Base-by-base conservation (phyloP, 495 filamentous ascomycete species). In the Annulohypoxylon nitens region DNA sequence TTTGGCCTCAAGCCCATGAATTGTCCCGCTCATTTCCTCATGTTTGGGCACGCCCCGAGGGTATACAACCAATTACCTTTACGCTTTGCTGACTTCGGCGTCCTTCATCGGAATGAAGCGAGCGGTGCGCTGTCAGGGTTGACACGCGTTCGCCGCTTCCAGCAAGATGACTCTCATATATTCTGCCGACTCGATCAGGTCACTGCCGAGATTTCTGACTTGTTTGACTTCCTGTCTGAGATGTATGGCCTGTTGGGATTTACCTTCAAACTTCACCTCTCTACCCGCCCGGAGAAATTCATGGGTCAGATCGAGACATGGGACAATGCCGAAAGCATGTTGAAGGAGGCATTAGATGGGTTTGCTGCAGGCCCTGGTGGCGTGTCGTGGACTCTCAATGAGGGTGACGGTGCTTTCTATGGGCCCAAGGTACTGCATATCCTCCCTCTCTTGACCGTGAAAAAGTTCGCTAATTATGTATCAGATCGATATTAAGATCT, bases 1-100 rank as follows among this genome's bases (percentile, higher is more conserved):
- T 94, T 88, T 80, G 92, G 85, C 11, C 86, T 99, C 45, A 99
- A 99, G 84, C 96, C 97, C 37, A 99, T 99, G 96, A 98, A 98
- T 82, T 99, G 96, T 82, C 96, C 97, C 3, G 93, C 92, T 7
- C 93, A 96, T 80, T 92, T 90, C 74, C 80, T 93, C 26, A 86
- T 97, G 64, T 97, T 96, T 78, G 87, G 83, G 14, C 91, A 93
- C 78, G 86, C 92, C 60, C 94, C 92, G 71, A 87, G 91, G 73
- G 94, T 89, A 78, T 96, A 99, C 83, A 86, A 91, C 66, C 95
- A 99, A 76, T 82, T 98, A 62, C 96, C 96, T 55, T 87, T 95
- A 80, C 86, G 95, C 71, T 88, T 97, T 81, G 95, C 97, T 20
- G 96, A 99, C 78, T 99, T 98, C 84, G 93, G 95, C 77, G 93